Percentiles rank a stretch among this genome's conserved stretches.
Conservation (phyloP, 148 eudicot genomes). For the Amaranthus cruentus region DNA sequence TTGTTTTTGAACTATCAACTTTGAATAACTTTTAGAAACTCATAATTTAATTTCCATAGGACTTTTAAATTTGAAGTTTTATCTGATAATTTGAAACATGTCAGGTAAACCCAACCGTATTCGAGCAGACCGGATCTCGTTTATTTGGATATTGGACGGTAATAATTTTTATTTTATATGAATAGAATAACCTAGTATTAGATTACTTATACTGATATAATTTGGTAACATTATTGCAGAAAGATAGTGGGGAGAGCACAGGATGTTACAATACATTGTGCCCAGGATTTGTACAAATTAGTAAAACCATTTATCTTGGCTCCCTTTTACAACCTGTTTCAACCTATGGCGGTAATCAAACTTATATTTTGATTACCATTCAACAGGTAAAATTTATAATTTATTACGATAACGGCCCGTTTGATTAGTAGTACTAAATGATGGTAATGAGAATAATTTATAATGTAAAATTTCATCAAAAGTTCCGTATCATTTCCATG, state of each 20-base stretch:
- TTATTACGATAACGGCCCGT: too few relatives aligned
- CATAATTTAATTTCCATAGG: too few relatives aligned
- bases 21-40: too few relatives aligned
- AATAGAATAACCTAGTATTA: too few relatives aligned
- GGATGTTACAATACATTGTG: conserved; percentile 20
- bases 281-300: conserved; percentile 28
- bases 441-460: too few relatives aligned
- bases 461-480: too few relatives aligned
- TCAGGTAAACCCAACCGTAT: conserved; percentile 4
- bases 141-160: conserved; percentile 20
- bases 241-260: conserved; percentile 11
- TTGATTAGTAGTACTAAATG: too few relatives aligned
- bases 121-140: neutral
- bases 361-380: neutral
- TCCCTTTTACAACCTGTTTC: conserved; percentile 4
- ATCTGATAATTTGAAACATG: neutral
- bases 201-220: neutral
- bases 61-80: too few relatives aligned
- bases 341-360: neutral
- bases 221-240: conserved; percentile 9
- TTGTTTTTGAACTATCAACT: too few relatives aligned
- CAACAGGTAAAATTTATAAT: neutral
- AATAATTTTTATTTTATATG: neutral
- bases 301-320: conserved; percentile 4
- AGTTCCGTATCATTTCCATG: too few relatives aligned